Base-by-base conservation (phyloP, 1,284 basidiomycete genomes). In the Gymnopus androsaceus region DNA sequence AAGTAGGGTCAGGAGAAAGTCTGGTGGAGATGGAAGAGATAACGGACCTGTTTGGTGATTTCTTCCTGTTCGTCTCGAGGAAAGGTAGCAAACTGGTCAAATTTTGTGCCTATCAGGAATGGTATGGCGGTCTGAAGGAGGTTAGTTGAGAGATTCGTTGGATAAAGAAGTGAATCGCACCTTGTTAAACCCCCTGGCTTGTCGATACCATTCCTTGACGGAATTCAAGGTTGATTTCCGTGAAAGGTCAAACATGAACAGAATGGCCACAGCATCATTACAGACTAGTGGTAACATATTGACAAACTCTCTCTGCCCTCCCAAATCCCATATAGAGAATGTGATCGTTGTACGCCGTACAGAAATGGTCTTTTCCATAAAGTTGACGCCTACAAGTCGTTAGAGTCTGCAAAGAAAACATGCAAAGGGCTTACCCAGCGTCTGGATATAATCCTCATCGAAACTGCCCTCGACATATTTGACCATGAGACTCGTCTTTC, bases 211-310 rank as follows among this genome's bases (percentile, higher is more conserved):
- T 73, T 98, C 96, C 74, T 98, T 98, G 67, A 99, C 93, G 56
- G 92, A 95, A 74, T 98, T 98, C 61, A 99, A 75, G 38, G 96
- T 99, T 51, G 92, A 93, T 75, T 98, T 98, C 65, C 96, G 85
- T 55, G 94, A 94, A 47, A 99, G 82, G 77, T 99, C 96, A 71
- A 99, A 99, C 96, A 98, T 98, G 87, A 98, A 99, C 38, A 99
- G 81, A 68, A 99, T 97, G 30, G 96, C 96, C 47, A 98, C 94
- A 8, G 96, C 95, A 67, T 98, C 96, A 69, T 99, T 98, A 75
- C 94, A 98, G 56, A 98, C 96, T 46, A 98, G 83, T 8, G 96
- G 96, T 33, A 98, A 79, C 96, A 98, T 98, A 74, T 97, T 97
- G 63, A 98, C 95, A 72, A 99, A 98, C 72, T 98, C 96, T 55